Conservation (phyloP, 1,139 yeast genomes). For the Lodderomyces pseudojiufengensis region DNA sequence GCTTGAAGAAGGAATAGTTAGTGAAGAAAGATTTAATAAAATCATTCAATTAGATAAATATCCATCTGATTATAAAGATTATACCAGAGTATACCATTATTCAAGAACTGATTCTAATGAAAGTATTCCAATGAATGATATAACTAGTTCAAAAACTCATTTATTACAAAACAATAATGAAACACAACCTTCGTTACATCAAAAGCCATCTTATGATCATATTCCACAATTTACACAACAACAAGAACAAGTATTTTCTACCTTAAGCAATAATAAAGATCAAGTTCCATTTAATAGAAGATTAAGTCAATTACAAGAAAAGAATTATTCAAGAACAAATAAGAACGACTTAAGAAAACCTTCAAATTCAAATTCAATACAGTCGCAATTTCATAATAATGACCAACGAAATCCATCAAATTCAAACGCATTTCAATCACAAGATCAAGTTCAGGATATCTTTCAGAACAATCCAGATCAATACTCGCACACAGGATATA, state of each 20-base stretch:
- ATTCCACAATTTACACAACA: constrained; percentile 2
- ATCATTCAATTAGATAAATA: constrained; percentile 9
- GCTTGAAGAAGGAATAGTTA: constrained; percentile 29
- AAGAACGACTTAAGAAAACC: too few relatives aligned
- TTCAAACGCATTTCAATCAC: too few relatives aligned
- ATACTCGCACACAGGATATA: too few relatives aligned
- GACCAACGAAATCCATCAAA: too few relatives aligned
- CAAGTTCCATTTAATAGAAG: constrained; percentile 1
- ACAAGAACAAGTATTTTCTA: constrained; percentile 6
- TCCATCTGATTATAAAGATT: constrained; percentile 8
- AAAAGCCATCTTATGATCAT: constrained; percentile 4
- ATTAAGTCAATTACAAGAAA: constrained; percentile 5
- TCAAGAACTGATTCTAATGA: constrained; percentile 5
- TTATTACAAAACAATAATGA: background rate
- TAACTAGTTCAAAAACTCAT: background rate
- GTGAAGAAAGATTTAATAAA: constrained; percentile 12
- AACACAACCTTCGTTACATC: background rate
- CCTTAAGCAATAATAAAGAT: constrained; percentile 5
- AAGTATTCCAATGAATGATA: constrained; percentile 5
- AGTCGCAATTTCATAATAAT: too few relatives aligned
- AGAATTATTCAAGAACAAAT: background rate
- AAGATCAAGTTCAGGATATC: too few relatives aligned
- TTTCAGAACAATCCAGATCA: background rate
- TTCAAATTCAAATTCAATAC: too few relatives aligned
- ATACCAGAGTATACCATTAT: constrained; percentile 5